A percentile compares a stretch with the other conserved stretches of the same genome.
Evolutionary conservation across 768 basidiomycete species (phyloP).

Genomic region (Arthromyces matolae): DNA sequence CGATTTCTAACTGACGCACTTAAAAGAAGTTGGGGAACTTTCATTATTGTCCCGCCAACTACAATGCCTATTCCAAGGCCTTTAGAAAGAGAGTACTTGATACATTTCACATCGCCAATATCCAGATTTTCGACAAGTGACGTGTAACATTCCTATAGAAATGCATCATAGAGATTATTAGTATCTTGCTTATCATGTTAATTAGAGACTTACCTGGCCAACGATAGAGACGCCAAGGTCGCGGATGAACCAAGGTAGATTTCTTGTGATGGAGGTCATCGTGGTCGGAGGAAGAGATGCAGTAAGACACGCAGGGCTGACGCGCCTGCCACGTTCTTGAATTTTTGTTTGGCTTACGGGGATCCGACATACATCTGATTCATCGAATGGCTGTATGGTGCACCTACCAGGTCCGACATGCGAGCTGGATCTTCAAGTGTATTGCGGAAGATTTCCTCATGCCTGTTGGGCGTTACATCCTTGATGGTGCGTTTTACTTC

Average conservation of each 20-base stretch:
- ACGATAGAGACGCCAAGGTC: constrained; percentile 80
- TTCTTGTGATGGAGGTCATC: constrained; percentile 77
- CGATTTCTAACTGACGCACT: constrained; percentile 47
- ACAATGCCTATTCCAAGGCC: constrained; percentile 92
- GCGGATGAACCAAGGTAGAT: constrained; percentile 81
- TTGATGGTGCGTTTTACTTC: constrained; percentile 26
- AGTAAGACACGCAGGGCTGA: not conserved
- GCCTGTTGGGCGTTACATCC: constrained; percentile 34
- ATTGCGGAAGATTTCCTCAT: constrained; percentile 30
- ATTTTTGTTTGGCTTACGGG: constrained; percentile 3
- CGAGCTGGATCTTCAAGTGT: constrained; percentile 34
- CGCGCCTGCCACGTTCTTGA: not conserved
- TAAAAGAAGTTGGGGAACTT: constrained; percentile 88
- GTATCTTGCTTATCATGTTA: not conserved
- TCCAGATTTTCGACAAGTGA: constrained; percentile 86
- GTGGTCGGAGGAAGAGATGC: constrained; percentile 15
- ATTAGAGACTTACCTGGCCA: constrained; percentile 56
- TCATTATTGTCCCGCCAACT: constrained; percentile 90
- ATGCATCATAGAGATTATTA: too few species aligned
- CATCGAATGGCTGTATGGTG: not conserved
- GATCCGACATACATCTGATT: not conserved
- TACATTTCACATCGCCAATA: constrained; percentile 70
- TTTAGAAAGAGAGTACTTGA: constrained; percentile 91
- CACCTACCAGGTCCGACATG: constrained; percentile 32
- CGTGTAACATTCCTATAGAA: constrained; percentile 87